Conservation (phyloP, 805 yeast species). For the Saccharomycopsis selenospora region DNA sequence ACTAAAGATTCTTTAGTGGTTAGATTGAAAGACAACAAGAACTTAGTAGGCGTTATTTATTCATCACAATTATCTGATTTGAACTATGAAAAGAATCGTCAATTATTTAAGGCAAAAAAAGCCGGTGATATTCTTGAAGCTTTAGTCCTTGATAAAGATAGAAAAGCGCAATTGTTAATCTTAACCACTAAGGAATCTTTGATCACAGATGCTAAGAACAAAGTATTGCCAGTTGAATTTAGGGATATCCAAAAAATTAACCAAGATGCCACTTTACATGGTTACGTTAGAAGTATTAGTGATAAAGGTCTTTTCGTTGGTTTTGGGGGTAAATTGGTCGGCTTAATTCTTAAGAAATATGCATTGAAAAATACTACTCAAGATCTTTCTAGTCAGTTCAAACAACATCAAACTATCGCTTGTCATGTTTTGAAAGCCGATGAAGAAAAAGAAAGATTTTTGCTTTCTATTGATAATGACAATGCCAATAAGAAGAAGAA, state of each 20-base stretch:
- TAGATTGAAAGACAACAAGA: slow-evolving; percentile 41
- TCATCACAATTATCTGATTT: slow-evolving; percentile 75
- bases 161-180: slow-evolving; percentile 51
- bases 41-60: slow-evolving; percentile 61
- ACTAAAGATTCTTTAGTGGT: slow-evolving; percentile 66
- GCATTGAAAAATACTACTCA: slow-evolving; percentile 48
- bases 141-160: slow-evolving; percentile 61
- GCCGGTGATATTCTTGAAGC: slow-evolving; percentile 57
- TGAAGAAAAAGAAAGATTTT: slow-evolving; percentile 61
- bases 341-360: slow-evolving; percentile 71
- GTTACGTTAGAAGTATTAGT: slow-evolving; percentile 75
- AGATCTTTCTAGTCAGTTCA: slow-evolving; percentile 48
- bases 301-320: slow-evolving; percentile 74
- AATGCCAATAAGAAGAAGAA: slow-evolving; percentile 21
- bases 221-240: slow-evolving; percentile 49
- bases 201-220: slow-evolving; percentile 51
- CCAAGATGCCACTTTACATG: slow-evolving; percentile 46
- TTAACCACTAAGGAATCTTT: slow-evolving; percentile 60
- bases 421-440: slow-evolving; percentile 64
- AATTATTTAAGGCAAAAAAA: slow-evolving; percentile 49
- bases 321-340: slow-evolving; percentile 74
- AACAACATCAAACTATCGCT: slow-evolving; percentile 61
- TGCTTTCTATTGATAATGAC: slow-evolving; percentile 49
- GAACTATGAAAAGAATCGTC: slow-evolving; percentile 65
- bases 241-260: slow-evolving; percentile 42